phyloP scores from a whole-genome alignment of 495 filamentous ascomycete genomes.

The Tuber melanosporum region DNA sequence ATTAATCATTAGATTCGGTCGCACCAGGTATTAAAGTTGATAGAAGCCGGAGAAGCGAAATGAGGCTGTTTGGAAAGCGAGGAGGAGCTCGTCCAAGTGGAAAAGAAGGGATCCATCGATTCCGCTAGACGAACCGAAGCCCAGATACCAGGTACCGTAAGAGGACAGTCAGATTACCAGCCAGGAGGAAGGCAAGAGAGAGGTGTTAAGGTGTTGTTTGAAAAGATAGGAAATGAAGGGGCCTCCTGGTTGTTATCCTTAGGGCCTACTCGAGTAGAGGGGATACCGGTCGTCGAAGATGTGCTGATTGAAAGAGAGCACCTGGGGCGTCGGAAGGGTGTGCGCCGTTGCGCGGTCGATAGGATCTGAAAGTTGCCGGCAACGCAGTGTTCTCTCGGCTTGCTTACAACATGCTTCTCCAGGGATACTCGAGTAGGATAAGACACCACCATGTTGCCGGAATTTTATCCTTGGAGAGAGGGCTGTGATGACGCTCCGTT shows the following conservation, averaged over 20 bases:
- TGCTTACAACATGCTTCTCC: neutral
- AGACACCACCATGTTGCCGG: neutral
- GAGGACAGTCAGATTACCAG: neutral
- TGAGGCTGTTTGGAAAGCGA: neutral
- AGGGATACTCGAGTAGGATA: neutral
- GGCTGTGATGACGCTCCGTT: neutral
- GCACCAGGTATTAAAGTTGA: constrained; percentile 4
- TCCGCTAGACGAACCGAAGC: neutral
- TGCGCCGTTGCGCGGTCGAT: neutral
- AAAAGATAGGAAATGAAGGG: neutral
- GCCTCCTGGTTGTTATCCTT: neutral
- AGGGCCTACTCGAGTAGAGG: neutral
- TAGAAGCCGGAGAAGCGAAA: neutral
- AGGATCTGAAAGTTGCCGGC: neutral
- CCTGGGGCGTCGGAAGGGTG: neutral
- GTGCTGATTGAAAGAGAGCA: neutral
- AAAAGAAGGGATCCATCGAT: neutral
- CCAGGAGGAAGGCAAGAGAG: neutral
- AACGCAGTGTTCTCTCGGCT: neutral
- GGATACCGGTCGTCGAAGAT: neutral
- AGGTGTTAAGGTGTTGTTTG: neutral
- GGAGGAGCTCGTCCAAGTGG: neutral
- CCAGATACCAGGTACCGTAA: neutral
- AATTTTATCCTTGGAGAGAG: neutral
- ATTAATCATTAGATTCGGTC: neutral